phyloP scores from a whole-genome alignment of 805 yeast species.

The Ascoidea rubescens region DNA sequence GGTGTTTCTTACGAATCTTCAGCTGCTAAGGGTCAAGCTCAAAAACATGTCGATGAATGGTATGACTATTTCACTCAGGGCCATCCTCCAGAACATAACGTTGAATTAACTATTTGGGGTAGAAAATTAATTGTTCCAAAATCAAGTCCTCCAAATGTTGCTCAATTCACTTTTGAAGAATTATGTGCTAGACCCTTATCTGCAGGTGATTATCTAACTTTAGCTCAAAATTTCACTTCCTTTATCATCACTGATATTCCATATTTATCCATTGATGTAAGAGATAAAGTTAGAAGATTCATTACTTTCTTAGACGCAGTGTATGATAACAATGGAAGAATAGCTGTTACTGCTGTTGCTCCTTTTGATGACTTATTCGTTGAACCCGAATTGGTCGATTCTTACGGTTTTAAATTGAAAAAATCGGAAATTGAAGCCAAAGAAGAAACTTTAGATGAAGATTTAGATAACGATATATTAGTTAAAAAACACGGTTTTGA shows the following conservation, averaged over 20 bases:
- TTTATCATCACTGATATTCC: conserved; percentile 93
- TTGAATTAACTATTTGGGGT: conserved; percentile 65
- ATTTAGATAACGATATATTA: conserved; percentile 40
- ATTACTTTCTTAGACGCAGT: conserved; percentile 94
- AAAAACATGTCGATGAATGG: conserved; percentile 63
- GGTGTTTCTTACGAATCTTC: conserved; percentile 41
- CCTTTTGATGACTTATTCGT: conserved; percentile 77
- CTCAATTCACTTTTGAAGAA: conserved; percentile 78
- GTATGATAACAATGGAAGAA: conserved; percentile 76
- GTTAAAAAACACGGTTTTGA: conserved; percentile 70
- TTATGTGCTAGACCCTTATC: conserved; percentile 80
- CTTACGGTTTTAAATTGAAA: conserved; percentile 18
- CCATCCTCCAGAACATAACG: conserved; percentile 25
- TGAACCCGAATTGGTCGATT: conserved; percentile 52
- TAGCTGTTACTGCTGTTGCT: conserved; percentile 83
- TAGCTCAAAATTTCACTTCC: conserved; percentile 63
- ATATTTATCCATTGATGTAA: conserved; percentile 54
- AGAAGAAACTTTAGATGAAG: conserved; percentile 18
- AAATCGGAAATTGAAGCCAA: conserved; percentile 12
- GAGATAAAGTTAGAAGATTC: conserved; percentile 82
- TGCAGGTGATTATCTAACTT: conserved; percentile 85
- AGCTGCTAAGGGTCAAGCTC: conserved; percentile 35
- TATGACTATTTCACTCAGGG: conserved; percentile 61
- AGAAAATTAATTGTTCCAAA: conserved; percentile 63
- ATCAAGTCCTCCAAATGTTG: conserved; percentile 68